Conservation (phyloP, 257 asterid genomes). For the Jaltomata sinuosa region DNA sequence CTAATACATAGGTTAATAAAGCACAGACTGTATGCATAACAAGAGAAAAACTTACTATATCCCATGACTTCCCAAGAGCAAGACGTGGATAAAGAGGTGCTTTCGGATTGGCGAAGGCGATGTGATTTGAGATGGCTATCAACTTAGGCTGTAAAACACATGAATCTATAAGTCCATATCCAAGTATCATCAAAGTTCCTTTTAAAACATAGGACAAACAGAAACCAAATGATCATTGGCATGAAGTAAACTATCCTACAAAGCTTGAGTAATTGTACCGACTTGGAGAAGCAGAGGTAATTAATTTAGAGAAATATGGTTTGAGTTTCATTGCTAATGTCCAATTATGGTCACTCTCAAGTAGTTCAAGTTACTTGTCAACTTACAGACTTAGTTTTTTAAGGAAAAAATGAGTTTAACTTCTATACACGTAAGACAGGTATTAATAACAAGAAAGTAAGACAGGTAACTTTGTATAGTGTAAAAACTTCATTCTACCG, state of each 20-base stretch:
- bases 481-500: neutral
- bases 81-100: slow-evolving; percentile 93
- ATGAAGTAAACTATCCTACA: neutral
- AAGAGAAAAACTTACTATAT: slow-evolving; percentile 50
- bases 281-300: neutral
- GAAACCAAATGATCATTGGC: neutral
- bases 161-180: neutral
- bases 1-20: neutral
- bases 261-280: too few relatives aligned
- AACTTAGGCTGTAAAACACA: slow-evolving; percentile 63
- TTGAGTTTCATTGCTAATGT: neutral
- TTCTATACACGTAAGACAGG: too few relatives aligned
- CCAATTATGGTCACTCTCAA: neutral
- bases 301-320: neutral
- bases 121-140: slow-evolving; percentile 56
- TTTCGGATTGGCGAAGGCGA: slow-evolving; percentile 71
- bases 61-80: slow-evolving; percentile 89
- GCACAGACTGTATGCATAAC: neutral
- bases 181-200: neutral
- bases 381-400: too few relatives aligned
- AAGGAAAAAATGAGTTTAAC: too few relatives aligned
- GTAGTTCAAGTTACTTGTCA: too few relatives aligned
- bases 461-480: neutral
- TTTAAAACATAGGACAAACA: neutral
- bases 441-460: neutral